A percentile compares a stretch with the other conserved stretches of the same genome.
phyloP scores from a whole-genome alignment of 2,329 filamentous ascomycete genomes.

The Stachybotrys chlorohalonatus region DNA sequence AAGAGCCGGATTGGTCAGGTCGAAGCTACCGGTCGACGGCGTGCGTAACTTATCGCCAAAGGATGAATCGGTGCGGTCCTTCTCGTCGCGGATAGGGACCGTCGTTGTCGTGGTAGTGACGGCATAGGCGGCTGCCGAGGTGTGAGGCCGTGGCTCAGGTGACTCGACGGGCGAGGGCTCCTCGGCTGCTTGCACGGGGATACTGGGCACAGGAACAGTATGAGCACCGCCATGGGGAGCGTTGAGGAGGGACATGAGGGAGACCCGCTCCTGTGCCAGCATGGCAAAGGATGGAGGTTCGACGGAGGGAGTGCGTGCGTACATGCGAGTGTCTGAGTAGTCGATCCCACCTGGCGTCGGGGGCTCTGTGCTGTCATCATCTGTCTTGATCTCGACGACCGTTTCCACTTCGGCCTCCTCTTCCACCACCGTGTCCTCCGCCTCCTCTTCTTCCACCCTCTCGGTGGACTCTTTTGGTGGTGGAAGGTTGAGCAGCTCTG shows the following conservation, averaged over 20 bases:
- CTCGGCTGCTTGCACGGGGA: constrained; percentile 25
- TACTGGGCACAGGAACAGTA: constrained; percentile 23
- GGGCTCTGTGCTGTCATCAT: constrained; percentile 14
- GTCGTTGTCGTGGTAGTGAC: constrained; percentile 41
- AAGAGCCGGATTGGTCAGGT: constrained; percentile 47
- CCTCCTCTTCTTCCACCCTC: constrained; percentile 1
- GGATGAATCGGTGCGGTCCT: constrained; percentile 24
- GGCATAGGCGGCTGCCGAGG: constrained; percentile 34
- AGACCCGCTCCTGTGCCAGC: constrained; percentile 43
- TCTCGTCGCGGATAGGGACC: constrained; percentile 41
- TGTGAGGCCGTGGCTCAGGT: constrained; percentile 28
- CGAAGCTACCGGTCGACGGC: constrained; percentile 36
- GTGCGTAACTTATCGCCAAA: constrained; percentile 36
- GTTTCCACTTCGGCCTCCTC: constrained; percentile 12
- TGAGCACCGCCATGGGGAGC: constrained; percentile 35
- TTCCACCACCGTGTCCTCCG: constrained; percentile 10
- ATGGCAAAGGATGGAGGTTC: constrained; percentile 53
- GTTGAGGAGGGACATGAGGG: constrained; percentile 52
- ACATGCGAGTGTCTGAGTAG: constrained; percentile 27
- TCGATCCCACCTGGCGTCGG: constrained; percentile 15
- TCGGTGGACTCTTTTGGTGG: neutral
- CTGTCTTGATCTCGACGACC: constrained; percentile 6
- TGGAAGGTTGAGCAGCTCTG: constrained; percentile 28
- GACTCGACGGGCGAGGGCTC: constrained; percentile 8
- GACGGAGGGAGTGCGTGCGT: constrained; percentile 51